Evolutionary conservation across 2,329 filamentous ascomycete genomes (phyloP), one percentile per base, ranked within the genome.

Genomic region (Apiospora hydei): DNA sequence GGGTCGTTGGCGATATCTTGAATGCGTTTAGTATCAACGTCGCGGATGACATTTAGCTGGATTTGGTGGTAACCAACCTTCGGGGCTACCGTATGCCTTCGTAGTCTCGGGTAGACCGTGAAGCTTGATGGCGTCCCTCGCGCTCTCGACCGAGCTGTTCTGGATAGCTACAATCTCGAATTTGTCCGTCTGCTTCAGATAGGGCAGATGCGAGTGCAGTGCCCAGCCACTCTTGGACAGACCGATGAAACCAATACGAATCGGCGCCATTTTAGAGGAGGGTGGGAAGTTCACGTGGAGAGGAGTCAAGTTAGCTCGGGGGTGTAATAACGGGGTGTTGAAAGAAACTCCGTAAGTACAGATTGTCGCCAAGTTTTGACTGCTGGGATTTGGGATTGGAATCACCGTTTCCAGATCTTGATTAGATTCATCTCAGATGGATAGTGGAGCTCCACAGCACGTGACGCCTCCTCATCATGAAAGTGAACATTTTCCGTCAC

Each of bases 191-290:
- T 47, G 24, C n/a, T 44, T 34, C 0, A 71, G 57, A 16, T 71
- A 71, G n/a, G 57, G 69, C 24, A 71, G 57, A n/a, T 71, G 69
- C 5, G 69, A 34, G 2, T 41, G 10, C 2, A 34, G 11, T 2
- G 69, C 51, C 69, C 69, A 71, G 57, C 69, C 46, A 8, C 38
- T 30, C 38, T 67, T 67, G 3, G 51, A 66, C 8, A 71, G 57
- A 30, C 69, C 69, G 11, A 71, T 66, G 43, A 71, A 30, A 24
- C 69, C 69, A 18, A 71, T 53, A 18, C 69, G 69, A 24, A 67
- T 71, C 51, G 44, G 72, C 18, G 53, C 53, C 53, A 61, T 61
- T 21, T 21, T 21, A 10, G 30, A 11, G 4, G 10, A n/a, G 21
- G 26, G 53, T 18, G 30, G 16, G 51, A 21, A 18, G 8, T 21